A percentile compares a stretch with the other conserved stretches of the same genome.
phyloP scores from a whole-genome alignment of 495 filamentous ascomycete species.

The Pseudotulostoma volvatum region DNA sequence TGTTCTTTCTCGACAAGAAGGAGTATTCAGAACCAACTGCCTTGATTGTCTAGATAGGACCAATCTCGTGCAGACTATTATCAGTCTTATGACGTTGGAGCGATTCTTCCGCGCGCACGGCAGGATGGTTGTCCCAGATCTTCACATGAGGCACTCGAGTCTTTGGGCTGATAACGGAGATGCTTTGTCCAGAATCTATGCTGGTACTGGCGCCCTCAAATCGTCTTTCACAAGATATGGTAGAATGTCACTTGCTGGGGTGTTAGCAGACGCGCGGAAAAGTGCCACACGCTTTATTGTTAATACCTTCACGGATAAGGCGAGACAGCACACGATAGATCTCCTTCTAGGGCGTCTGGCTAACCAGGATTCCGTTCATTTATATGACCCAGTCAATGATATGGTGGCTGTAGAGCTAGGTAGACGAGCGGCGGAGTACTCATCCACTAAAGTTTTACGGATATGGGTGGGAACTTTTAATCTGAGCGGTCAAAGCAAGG shows the following conservation, averaged over 20 bases:
- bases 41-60: conserved; percentile 92
- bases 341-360: conserved; percentile 71
- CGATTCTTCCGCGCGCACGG: conserved; percentile 54
- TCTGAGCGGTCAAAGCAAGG: conserved; percentile 67
- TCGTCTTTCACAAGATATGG: conserved; percentile 91
- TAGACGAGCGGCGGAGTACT: conserved; percentile 38
- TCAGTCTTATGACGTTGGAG: conserved; percentile 82
- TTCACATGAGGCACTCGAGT: conserved; percentile 78
- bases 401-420: conserved; percentile 60
- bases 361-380: conserved; percentile 64
- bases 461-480: conserved; percentile 91
- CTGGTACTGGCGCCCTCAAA: conserved; percentile 87
- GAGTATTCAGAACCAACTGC: conserved; percentile 90
- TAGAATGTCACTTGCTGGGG: conserved; percentile 89
- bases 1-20: conserved; percentile 76
- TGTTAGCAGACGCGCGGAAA: conserved; percentile 88
- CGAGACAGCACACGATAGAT: conserved; percentile 86
- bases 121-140: conserved; percentile 51
- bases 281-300: conserved; percentile 86
- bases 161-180: conserved; percentile 99
- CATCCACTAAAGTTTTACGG: conserved; percentile 31
- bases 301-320: conserved; percentile 93
- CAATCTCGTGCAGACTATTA: conserved; percentile 88
- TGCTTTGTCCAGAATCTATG: conserved; percentile 86
- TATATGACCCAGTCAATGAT: conserved; percentile 92